A percentile compares a stretch with the other conserved stretches of the same genome.
These are phyloP conservation scores for Hypoxylon sp. DNA, from an alignment of 2,329 filamentous ascomycete genomes.

Conservation along the genomic window DNA sequence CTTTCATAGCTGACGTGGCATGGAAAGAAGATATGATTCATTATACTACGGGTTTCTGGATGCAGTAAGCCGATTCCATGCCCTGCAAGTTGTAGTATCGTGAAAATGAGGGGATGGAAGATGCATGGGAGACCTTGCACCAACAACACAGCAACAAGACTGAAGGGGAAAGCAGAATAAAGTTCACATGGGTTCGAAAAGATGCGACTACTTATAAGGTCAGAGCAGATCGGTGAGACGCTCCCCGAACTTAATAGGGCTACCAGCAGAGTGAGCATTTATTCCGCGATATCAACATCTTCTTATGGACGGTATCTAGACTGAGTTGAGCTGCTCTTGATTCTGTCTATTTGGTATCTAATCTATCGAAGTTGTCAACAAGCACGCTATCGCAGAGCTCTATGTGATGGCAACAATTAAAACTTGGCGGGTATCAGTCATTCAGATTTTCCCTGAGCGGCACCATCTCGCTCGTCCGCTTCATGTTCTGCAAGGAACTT, in stretches of 20 bases:
- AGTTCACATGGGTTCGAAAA: neutral
- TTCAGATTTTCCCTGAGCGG: conserved; percentile 53
- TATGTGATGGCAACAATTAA: conserved; percentile 27
- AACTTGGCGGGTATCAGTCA: conserved; percentile 31
- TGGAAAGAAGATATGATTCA: conserved; percentile 4
- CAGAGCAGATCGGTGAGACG: neutral
- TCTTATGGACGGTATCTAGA: neutral
- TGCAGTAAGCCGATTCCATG: conserved; percentile 1
- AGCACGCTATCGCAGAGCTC: conserved; percentile 27
- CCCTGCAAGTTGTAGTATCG: neutral
- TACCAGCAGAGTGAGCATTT: too few relatives aligned
- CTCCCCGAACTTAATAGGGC: too few relatives aligned
- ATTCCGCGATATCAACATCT: neutral
- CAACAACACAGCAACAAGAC: neutral
- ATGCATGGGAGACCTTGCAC: neutral
- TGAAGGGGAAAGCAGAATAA: neutral
- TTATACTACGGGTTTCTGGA: conserved; percentile 1
- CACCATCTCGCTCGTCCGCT: conserved; percentile 60
- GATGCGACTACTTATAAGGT: neutral
- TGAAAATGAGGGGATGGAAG: neutral
- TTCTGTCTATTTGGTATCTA: conserved; percentile 44
- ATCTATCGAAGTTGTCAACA: conserved; percentile 33
- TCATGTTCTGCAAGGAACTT: conserved; percentile 89
- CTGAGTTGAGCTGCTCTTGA: conserved; percentile 22
- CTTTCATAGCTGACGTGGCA: neutral